Base-by-base conservation (phyloP, 164 flowering plant genomes). In the Litsea cubeba region DNA sequence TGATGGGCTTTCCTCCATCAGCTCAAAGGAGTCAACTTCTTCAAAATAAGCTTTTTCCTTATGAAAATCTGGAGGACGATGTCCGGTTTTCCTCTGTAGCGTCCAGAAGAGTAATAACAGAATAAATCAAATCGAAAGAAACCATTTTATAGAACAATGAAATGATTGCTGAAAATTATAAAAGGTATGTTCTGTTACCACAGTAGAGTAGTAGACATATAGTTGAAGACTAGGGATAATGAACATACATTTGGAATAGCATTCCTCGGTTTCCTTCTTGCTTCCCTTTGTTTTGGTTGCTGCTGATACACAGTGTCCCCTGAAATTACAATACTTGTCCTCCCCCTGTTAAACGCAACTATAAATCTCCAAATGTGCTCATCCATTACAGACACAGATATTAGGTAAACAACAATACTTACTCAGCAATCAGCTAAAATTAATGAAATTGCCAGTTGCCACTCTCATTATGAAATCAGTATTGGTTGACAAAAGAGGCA, bases 1-100 rank as follows among this genome's bases (percentile, higher is more conserved):
- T 7, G 99, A 96, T 51, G 99, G 98, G 72, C 98, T 93, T 78
- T 94, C 99, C 81, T 92, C 97, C 74, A 87, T 51, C 83, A 96
- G 82, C 78, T 92, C 93, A 80, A 86, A 87, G 25, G 94, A 83
- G 83, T 94, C 98, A 72, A 94, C 91, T 80, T 94, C 98, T 77
- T 94, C 72, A 80, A 96, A 96, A 79, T 94, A 94, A 64, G 86
- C 89, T 35, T 78, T 72, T 77, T 94, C 98, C 78, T 86, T 88
- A 14, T 87, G 95, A 76, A 76, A 92, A 79, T 79, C 88, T 30
- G 83, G 83, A 75, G 83, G 83, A 46, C 71, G 83, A 28, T 62
- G 74, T 35, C 75, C 77, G 49, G 25, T 67, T 82, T 84, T 93
- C 71, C 86, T 90, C 95, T 91, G 79, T 17, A 57, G 60, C 50